Evolutionary conservation across 306 rosid species (phyloP), one percentile per base, ranked within the genome.

Genomic region (Fragaria nilgerrensis): DNA sequence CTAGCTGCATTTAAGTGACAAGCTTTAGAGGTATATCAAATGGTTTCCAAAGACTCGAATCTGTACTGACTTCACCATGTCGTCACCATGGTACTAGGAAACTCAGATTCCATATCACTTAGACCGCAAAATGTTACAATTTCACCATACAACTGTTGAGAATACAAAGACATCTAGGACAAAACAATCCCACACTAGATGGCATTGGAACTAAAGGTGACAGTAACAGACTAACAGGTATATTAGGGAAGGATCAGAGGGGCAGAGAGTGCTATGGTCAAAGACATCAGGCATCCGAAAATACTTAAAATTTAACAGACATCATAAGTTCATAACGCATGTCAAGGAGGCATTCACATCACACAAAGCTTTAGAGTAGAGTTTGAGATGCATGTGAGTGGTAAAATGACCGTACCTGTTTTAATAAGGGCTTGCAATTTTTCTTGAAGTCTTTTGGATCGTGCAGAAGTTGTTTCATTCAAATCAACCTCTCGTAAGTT

Each of bases 401-500:
- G 12, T 32, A 63, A 62, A n/a, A 27, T 9, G n/a, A 16, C 25
- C 53, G 80, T 88, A 91, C 99, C 99, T 84, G 97, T 96, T 88
- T 89, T 92, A 9, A 80, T 55, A 23, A 96, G 93, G 75, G 96
- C 89, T 68, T 84, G 83, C 86, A 91, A 73, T 82, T 84, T 81
- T 64, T 68, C 32, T 39, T 82, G 89, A 49, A 96, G 92, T 79
- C 89, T 89, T 87, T 80, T 88, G 80, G 84, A 83, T 58, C 83
- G 80, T 36, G 29, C 78, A 19, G 87, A 64, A 17, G 93, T 94
- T 37, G 90, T 88, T 85, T 96, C 99, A 79, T 92, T 91, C 75
- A 89, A 82, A 78, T 95, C 94, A 58, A 95, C 97, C 79, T 88
- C 91, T 72, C 86, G 87, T 45, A 84, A 79, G 69, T 82, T 87